phyloP scores from a whole-genome alignment of 495 filamentous ascomycete species.

The Trichoderma gamsii region DNA sequence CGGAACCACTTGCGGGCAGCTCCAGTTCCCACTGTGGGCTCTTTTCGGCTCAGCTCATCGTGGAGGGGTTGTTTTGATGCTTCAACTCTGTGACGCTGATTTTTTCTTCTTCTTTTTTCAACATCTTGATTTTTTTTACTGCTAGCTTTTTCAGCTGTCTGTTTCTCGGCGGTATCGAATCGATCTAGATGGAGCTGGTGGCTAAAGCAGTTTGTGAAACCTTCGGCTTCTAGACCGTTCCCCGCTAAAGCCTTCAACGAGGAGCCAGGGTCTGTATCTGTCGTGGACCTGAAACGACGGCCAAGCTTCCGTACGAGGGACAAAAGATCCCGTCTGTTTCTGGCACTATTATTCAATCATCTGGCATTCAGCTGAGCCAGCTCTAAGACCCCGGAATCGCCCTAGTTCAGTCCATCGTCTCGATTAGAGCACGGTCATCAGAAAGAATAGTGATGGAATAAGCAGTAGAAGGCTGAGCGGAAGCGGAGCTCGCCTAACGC shows the following conservation, averaged over 20 bases:
- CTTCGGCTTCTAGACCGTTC: neutral
- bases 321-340: neutral
- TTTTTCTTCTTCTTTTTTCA: neutral
- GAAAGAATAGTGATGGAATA: no score
- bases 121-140: no score
- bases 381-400: no score
- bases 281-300: neutral
- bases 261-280: neutral
- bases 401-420: no score
- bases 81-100: neutral
- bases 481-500: neutral
- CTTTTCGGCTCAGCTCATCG: conserved; percentile 2
- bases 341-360: neutral
- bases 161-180: neutral
- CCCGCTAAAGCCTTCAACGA: neutral
- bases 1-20: neutral
- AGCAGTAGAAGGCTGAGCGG: no score
- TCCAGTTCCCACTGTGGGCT: conserved; percentile 7
- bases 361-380: neutral
- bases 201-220: neutral
- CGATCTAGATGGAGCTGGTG: neutral
- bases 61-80: neutral
- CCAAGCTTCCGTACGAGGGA: neutral
- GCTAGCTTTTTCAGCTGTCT: neutral
- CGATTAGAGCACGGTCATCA: no score